Percentiles rank a stretch among this genome's conserved stretches.
Evolutionary conservation across 2,329 filamentous ascomycete genomes (phyloP).

Genomic region (Exophiala phaeomuriformis): DNA sequence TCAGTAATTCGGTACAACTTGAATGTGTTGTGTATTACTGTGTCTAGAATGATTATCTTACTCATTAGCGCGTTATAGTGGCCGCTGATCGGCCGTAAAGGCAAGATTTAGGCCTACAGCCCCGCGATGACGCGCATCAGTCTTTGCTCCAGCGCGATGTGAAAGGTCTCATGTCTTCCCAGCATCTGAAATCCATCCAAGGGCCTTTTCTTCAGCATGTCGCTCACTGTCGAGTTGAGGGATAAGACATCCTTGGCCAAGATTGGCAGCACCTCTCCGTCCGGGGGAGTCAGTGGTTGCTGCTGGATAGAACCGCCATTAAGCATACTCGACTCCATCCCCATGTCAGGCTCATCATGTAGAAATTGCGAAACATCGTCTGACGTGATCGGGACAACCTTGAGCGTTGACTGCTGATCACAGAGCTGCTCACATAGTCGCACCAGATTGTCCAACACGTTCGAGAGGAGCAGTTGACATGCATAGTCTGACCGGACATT

Average conservation of each 20-base stretch:
- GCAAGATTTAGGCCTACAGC: background rate
- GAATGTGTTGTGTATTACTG: too few species aligned
- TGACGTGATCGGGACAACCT: constrained; percentile 1
- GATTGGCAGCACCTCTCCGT: constrained; percentile 4
- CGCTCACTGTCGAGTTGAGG: constrained; percentile 15
- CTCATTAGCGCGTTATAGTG: too few species aligned
- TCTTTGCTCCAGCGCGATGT: constrained; percentile 23
- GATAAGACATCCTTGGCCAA: constrained; percentile 16
- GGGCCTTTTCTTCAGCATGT: constrained; percentile 24
- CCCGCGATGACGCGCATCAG: constrained; percentile 14
- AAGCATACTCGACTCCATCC: constrained; percentile 13
- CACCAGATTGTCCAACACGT: constrained; percentile 22
- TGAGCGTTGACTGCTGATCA: background rate
- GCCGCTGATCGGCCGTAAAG: background rate
- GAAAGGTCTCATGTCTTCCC: constrained; percentile 24
- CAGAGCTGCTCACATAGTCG: constrained; percentile 21
- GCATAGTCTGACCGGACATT: constrained; percentile 23
- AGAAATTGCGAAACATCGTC: constrained; percentile 16
- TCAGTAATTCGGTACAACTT: too few species aligned
- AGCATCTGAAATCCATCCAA: constrained; percentile 23
- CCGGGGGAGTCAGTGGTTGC: background rate
- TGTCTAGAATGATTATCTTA: too few species aligned
- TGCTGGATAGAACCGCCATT: constrained; percentile 4
- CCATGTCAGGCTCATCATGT: constrained; percentile 19
- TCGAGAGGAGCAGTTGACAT: constrained; percentile 25